phyloP scores from a whole-genome alignment of 148 eudicot species.

The Persicaria maculosa region DNA sequence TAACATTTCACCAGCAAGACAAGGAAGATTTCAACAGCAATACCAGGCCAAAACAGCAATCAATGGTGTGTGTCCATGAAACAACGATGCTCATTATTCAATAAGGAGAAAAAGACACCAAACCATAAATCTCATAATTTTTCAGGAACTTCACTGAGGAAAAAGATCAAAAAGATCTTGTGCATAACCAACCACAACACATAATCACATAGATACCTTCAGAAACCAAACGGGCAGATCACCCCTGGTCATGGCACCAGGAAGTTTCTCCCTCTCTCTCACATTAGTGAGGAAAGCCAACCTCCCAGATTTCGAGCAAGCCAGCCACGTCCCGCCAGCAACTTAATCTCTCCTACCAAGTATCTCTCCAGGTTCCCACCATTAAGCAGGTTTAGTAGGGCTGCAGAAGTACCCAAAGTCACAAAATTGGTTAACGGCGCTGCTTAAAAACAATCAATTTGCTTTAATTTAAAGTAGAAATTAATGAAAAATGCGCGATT shows the following conservation, averaged over 20 bases:
- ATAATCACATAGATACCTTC: constrained; percentile 26
- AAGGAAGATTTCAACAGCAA: background rate
- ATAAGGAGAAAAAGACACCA: background rate
- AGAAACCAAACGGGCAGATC: constrained; percentile 72
- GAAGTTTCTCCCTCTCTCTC: constrained; percentile 32
- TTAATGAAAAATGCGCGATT: background rate
- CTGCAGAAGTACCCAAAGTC: constrained; percentile 19
- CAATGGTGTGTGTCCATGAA: background rate
- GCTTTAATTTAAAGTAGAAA: background rate
- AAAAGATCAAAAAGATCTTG: background rate
- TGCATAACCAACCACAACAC: background rate
- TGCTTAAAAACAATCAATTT: background rate
- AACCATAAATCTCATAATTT: background rate
- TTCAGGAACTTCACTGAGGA: background rate
- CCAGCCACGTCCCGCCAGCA: constrained; percentile 89
- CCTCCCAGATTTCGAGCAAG: constrained; percentile 53
- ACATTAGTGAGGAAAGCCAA: constrained; percentile 79
- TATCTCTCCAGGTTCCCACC: constrained; percentile 82
- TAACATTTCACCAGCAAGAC: background rate
- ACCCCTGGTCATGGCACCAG: constrained; percentile 59
- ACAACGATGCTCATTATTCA: background rate
- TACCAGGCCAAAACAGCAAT: background rate
- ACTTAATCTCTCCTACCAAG: constrained; percentile 73
- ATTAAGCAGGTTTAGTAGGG: constrained; percentile 54
- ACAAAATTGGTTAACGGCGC: background rate